Percentiles rank a stretch among this genome's conserved stretches.
Evolutionary conservation across 768 basidiomycete species (phyloP).

Genomic region (Collybiopsis confluens): DNA sequence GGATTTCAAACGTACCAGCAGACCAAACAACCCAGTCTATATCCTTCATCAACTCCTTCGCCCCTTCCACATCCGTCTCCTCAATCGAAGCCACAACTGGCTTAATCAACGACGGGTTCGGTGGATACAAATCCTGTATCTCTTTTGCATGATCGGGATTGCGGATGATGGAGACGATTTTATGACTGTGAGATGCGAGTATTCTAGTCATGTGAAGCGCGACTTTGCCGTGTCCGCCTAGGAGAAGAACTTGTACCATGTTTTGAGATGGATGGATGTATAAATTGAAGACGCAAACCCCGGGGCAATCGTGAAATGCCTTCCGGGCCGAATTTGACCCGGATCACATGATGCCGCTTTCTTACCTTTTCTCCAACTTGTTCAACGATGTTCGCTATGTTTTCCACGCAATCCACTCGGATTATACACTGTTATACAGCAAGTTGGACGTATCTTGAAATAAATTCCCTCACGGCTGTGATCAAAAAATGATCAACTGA

Average conservation of each 20-base stretch:
- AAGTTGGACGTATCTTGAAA: too few relatives aligned
- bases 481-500: too few relatives aligned
- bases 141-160: conserved; percentile 6
- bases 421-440: too few relatives aligned
- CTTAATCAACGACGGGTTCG: background rate
- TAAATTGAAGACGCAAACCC: too few relatives aligned
- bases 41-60: conserved; percentile 2
- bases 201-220: conserved; percentile 4
- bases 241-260: conserved; percentile 3
- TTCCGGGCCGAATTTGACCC: too few relatives aligned
- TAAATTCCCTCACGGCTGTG: too few relatives aligned
- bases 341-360: too few relatives aligned
- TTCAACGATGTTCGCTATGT: too few relatives aligned
- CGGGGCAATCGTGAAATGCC: too few relatives aligned
- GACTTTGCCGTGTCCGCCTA: conserved; percentile 8
- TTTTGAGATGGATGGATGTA: too few relatives aligned
- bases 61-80: conserved; percentile 6
- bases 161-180: conserved; percentile 5
- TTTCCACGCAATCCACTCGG: too few relatives aligned
- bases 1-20: background rate
- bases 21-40: conserved; percentile 9
- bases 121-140: background rate
- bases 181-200: conserved; percentile 2
- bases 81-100: conserved; percentile 5
- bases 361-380: too few relatives aligned